Conservation (phyloP, 1,284 basidiomycete species). For the Apiotrichum porosum region DNA sequence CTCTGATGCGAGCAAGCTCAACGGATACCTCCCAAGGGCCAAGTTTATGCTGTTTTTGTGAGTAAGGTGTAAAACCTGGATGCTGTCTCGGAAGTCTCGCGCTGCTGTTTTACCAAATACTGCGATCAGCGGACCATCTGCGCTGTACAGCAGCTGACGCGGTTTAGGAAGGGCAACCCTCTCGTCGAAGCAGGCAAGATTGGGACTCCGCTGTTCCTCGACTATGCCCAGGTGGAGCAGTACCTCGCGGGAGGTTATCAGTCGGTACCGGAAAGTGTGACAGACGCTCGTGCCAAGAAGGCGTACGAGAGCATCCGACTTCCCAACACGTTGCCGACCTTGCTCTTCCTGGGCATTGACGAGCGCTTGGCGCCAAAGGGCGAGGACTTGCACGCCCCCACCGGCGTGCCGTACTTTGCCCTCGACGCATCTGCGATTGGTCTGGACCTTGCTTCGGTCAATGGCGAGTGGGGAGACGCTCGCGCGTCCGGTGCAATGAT, state of each 20-base stretch:
- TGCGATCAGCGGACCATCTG: not conserved
- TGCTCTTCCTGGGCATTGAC: conserved; percentile 74
- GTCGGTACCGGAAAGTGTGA: conserved; percentile 20
- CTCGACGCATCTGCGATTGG: conserved; percentile 62
- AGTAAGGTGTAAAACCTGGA: too few species aligned
- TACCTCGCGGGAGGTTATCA: conserved; percentile 52
- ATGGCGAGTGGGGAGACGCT: conserved; percentile 62
- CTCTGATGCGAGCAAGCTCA: conserved; percentile 64
- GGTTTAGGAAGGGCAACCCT: conserved; percentile 37
- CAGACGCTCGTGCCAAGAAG: conserved; percentile 18
- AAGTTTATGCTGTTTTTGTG: conserved; percentile 67
- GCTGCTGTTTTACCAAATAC: too few species aligned
- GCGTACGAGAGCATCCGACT: conserved; percentile 63
- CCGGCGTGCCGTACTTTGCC: conserved; percentile 73
- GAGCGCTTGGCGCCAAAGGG: conserved; percentile 60
- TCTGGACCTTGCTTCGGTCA: conserved; percentile 36
- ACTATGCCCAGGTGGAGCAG: conserved; percentile 61
- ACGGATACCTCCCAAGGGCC: conserved; percentile 60
- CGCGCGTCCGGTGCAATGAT: conserved; percentile 56
- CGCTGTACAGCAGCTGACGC: not conserved
- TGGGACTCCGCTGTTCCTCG: conserved; percentile 54
- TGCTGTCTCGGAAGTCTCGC: too few species aligned
- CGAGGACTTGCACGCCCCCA: conserved; percentile 58
- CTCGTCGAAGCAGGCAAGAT: conserved; percentile 48
- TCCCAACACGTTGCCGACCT: conserved; percentile 50